phyloP scores from a whole-genome alignment of 768 basidiomycete genomes.

The Udeniomyces megalosporus region DNA sequence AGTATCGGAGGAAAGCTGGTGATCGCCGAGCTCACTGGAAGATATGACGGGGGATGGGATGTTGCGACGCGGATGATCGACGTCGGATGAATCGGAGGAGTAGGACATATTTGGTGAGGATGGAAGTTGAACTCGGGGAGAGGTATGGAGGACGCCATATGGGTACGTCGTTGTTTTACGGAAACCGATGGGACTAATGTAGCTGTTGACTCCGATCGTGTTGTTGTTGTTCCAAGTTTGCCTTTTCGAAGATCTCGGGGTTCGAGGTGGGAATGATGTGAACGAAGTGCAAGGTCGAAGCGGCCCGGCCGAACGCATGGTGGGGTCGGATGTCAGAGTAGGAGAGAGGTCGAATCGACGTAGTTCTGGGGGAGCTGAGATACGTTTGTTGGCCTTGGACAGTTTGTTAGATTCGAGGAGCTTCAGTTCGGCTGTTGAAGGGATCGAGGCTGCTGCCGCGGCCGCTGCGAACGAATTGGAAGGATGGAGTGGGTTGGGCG shows the following conservation, averaged over 20 bases:
- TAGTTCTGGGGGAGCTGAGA: neutral
- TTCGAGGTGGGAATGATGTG: slow-evolving; percentile 9
- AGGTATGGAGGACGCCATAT: neutral
- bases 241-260: neutral
- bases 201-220: neutral
- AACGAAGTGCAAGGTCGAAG: neutral
- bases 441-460: neutral
- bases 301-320: neutral
- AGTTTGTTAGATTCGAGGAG: neutral
- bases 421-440: neutral
- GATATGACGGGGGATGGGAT: neutral
- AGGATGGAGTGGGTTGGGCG: neutral
- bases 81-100: neutral
- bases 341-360: neutral
- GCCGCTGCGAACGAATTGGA: neutral
- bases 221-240: neutral
- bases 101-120: neutral
- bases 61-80: neutral
- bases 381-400: neutral
- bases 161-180: too few species aligned
- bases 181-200: neutral
- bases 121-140: neutral
- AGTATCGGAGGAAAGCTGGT: too few species aligned
- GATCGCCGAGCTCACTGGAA: too few species aligned
- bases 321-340: too few species aligned